Evolutionary conservation across 1,284 basidiomycete species (phyloP).

Genomic region (Ustanciosporium gigantosporum): DNA sequence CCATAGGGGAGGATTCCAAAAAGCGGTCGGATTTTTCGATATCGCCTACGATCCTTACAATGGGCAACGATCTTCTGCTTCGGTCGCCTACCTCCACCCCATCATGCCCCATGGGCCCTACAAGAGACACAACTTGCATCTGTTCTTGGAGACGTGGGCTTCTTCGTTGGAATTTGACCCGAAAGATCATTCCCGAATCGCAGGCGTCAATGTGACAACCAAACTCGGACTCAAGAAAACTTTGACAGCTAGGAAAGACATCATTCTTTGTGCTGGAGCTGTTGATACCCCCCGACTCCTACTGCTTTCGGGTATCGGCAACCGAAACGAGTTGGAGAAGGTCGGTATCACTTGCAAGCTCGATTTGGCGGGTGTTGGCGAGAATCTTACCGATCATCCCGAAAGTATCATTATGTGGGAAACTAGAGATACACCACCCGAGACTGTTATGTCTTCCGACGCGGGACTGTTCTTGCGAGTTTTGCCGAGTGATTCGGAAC

Average conservation of each 20-base stretch:
- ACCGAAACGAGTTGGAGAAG: constrained; percentile 62
- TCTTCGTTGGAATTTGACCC: constrained; percentile 40
- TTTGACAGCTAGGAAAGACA: constrained; percentile 53
- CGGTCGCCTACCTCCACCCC: constrained; percentile 60
- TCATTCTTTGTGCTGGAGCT: constrained; percentile 59
- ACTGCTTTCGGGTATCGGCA: constrained; percentile 67
- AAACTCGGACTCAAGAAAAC: constrained; percentile 50
- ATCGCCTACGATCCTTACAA: constrained; percentile 61
- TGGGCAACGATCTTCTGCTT: constrained; percentile 55
- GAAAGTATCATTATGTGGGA: constrained; percentile 61
- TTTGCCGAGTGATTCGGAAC: constrained; percentile 45
- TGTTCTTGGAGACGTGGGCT: constrained; percentile 62
- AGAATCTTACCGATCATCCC: constrained; percentile 66
- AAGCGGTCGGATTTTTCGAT: constrained; percentile 61
- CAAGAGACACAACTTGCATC: constrained; percentile 58
- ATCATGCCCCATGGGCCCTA: constrained; percentile 59
- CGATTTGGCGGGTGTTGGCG: constrained; percentile 66
- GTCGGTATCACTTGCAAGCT: constrained; percentile 63
- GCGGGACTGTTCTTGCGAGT: constrained; percentile 60
- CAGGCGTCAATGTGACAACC: constrained; percentile 48
- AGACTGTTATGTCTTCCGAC: constrained; percentile 61
- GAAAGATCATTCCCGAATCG: constrained; percentile 34
- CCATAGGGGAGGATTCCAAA: constrained; percentile 50
- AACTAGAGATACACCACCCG: constrained; percentile 55
- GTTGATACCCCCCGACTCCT: constrained; percentile 66